A percentile compares a stretch with the other conserved stretches of the same genome.
Conservation (phyloP, 495 filamentous ascomycete species). For the Astrocystis sublimbata region DNA sequence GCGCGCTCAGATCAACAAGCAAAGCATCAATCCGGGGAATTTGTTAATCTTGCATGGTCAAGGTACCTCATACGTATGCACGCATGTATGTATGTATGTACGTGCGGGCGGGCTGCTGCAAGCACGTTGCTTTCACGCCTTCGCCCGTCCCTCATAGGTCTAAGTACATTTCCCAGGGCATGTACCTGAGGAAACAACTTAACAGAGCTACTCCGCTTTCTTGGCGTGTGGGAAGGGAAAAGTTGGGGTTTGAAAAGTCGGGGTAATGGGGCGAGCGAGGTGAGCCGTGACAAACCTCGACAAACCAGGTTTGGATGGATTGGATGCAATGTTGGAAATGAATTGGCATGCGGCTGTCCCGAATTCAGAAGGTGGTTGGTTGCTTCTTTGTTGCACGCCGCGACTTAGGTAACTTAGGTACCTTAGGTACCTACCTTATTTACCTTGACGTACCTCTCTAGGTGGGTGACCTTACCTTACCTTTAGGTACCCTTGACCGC, state of each 20-base stretch:
- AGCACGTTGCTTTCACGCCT: conserved; percentile 1
- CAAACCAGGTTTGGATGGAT: no score
- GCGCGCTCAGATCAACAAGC: conserved; percentile 29
- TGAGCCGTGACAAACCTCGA: conserved; percentile 4
- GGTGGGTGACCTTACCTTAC: no score
- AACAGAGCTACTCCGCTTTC: conserved; percentile 36
- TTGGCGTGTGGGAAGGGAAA: conserved; percentile 22
- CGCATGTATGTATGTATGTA: neutral
- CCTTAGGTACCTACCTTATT: neutral
- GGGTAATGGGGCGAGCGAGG: neutral
- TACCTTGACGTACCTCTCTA: no score
- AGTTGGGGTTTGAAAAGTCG: conserved; percentile 30
- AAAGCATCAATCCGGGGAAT: conserved; percentile 21
- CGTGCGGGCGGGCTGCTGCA: conserved; percentile 29
- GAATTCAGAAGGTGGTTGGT: conserved; percentile 30
- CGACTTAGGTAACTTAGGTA: neutral
- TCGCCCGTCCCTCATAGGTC: neutral
- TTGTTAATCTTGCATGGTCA: conserved; percentile 34
- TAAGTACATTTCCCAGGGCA: neutral
- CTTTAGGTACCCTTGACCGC: no score
- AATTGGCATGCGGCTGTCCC: conserved; percentile 8
- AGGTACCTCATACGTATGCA: no score
- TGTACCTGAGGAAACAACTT: neutral
- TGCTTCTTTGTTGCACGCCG: neutral
- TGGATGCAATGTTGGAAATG: conserved; percentile 22